A percentile compares a stretch with the other conserved stretches of the same genome.
Conservation (phyloP, 768 basidiomycete species). For the Crucibulum laeve region DNA sequence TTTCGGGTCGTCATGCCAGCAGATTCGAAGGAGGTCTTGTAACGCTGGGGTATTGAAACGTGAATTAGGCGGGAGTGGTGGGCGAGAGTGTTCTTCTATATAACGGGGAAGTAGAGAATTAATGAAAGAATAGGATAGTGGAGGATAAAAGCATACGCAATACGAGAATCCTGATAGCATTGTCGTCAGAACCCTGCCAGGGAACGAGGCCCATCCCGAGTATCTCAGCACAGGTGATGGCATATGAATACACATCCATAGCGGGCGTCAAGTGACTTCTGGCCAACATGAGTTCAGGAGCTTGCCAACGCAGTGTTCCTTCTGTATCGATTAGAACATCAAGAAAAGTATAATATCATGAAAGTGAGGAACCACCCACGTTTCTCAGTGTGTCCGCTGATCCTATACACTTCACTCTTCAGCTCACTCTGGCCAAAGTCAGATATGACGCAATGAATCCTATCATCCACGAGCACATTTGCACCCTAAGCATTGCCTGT, state of each 20-base stretch:
- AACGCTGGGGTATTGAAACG: slow-evolving; percentile 30
- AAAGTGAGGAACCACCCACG: slow-evolving; percentile 30
- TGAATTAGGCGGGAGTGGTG: slow-evolving; percentile 41
- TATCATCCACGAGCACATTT: slow-evolving; percentile 74
- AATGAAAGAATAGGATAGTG: slow-evolving; percentile 1
- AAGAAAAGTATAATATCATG: not conserved
- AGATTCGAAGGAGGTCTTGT: slow-evolving; percentile 42
- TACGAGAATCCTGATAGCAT: slow-evolving; percentile 47
- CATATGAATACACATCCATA: slow-evolving; percentile 69
- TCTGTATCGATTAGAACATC: slow-evolving; percentile 23
- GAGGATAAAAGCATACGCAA: slow-evolving; percentile 33
- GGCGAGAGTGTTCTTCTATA: slow-evolving; percentile 48
- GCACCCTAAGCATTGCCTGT: slow-evolving; percentile 39
- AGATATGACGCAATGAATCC: slow-evolving; percentile 64
- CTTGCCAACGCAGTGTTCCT: slow-evolving; percentile 69
- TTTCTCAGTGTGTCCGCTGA: slow-evolving; percentile 46
- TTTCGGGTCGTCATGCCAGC: slow-evolving; percentile 55
- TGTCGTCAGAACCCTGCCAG: slow-evolving; percentile 50
- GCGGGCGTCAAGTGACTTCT: slow-evolving; percentile 41
- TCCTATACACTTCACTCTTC: slow-evolving; percentile 64
- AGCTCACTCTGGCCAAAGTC: slow-evolving; percentile 86
- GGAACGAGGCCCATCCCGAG: slow-evolving; percentile 60
- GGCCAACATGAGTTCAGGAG: slow-evolving; percentile 63
- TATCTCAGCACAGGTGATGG: slow-evolving; percentile 66
- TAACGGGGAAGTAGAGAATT: slow-evolving; percentile 4